Evolutionary conservation across 352 stramenopile genomes (phyloP), one percentile per base, ranked within the genome.

Genomic region (Globisporangium barbulae): DNA sequence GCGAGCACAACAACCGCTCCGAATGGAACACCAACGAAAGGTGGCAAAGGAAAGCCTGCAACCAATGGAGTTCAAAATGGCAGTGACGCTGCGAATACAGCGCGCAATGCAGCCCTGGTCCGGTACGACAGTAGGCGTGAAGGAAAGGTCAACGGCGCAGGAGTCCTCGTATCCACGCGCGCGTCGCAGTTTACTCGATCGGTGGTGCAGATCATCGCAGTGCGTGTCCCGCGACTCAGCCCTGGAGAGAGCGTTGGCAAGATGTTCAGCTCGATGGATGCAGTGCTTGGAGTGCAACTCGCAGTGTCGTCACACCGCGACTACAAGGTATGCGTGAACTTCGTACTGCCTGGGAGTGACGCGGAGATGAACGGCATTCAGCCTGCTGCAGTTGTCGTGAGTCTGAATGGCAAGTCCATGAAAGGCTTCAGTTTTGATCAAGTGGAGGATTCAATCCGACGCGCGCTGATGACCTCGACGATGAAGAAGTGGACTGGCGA

Each of bases 321-420:
- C 65, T 92, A 81, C 69, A 77, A 81, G 44, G 79, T 73, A 30
- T 82, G 78, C 48, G 81, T 90, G 22, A 87, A 90, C 52, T 88
- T 85, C 62, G 83, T 94, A 0, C 63, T 79, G 4, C 73, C 76
- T 1, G 78, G 71, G 0, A 88, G 73, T 19, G 63, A 75, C 17
- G 85, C 85, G 0, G 78, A 88, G 33, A 53, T 62, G n/a, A 53
- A 79, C 1, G 78, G 75, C 3, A 74, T 94, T 25, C 70, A 78
- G 25, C 69, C 73, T 4, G 85, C 70, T 22, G 80, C 85, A 3
- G 61, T 92, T 10, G 72, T 94, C 31, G 71, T 90, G 15, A 71
- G 75, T 5, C 47, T 94, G 3, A 83, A 90, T 57, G 79, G 79
- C 5, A 65, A 67, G 49, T 85, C 74, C 5, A 69, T 91, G 70